phyloP scores from a whole-genome alignment of 108 stramenopile genomes.

The Bacterosira constricta region DNA sequence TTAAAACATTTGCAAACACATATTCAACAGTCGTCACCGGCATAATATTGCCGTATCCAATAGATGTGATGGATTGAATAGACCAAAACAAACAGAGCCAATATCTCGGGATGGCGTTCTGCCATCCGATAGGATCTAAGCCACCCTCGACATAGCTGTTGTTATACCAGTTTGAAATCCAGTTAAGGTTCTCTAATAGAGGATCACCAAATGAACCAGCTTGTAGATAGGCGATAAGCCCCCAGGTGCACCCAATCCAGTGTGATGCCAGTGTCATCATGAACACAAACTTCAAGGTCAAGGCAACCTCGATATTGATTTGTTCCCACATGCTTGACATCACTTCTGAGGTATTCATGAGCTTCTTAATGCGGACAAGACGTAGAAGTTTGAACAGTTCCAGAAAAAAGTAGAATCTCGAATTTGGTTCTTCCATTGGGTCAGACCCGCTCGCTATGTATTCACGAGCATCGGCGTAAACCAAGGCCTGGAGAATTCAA shows the following conservation, averaged over 20 bases:
- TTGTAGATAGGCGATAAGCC: slow-evolving; percentile 38
- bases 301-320: slow-evolving; percentile 18
- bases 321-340: slow-evolving; percentile 18
- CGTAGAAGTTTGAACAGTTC: slow-evolving; percentile 40
- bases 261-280: slow-evolving; percentile 17
- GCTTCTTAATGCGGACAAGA: slow-evolving; percentile 16
- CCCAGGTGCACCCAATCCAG: slow-evolving; percentile 36
- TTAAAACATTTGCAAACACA: slow-evolving; percentile 33
- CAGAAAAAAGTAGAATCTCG: not conserved
- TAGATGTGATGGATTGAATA: slow-evolving; percentile 53
- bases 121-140: slow-evolving; percentile 52
- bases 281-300: slow-evolving; percentile 25
- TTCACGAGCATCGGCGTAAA: no score
- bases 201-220: slow-evolving; percentile 34
- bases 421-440: no score
- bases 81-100: slow-evolving; percentile 53
- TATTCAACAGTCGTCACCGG: slow-evolving; percentile 49
- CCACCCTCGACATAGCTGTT: slow-evolving; percentile 27
- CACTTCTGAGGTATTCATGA: slow-evolving; percentile 22
- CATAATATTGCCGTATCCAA: slow-evolving; percentile 55
- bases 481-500: no score
- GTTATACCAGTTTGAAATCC: slow-evolving; percentile 51
- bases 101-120: slow-evolving; percentile 39
- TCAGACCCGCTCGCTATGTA: no score
- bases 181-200: slow-evolving; percentile 27